Evolutionary conservation across 228 moss, liverwort and hornwort species (phyloP).

Genomic region (Sphagnum fallax): DNA sequence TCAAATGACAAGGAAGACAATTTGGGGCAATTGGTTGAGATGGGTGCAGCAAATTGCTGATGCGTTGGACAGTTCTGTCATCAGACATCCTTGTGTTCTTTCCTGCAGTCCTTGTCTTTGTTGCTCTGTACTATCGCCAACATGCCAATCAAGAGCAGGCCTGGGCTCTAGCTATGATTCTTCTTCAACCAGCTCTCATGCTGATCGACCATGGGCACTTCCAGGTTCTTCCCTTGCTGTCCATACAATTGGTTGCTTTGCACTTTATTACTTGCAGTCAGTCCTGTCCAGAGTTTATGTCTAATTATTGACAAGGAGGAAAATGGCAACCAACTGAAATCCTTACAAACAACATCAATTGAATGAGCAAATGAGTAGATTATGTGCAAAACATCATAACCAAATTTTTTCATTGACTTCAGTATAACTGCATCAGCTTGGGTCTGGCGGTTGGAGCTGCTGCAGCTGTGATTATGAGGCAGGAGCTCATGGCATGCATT

Average conservation of each 20-base stretch:
- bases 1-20: not conserved
- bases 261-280: not conserved
- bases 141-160: conserved; percentile 42
- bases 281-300: not conserved
- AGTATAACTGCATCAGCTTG: conserved; percentile 99
- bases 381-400: no score
- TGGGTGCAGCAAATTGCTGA: conserved; percentile 96
- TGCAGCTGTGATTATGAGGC: conserved; percentile 65
- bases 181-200: conserved; percentile 87
- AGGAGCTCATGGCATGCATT: conserved; percentile 64
- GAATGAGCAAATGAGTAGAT: no score
- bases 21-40: conserved; percentile 38
- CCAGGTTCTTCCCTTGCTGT: conserved; percentile 40
- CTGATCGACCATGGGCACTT: conserved; percentile 98
- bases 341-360: no score
- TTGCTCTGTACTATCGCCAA: conserved; percentile 48
- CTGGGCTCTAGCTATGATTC: conserved; percentile 73
- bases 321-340: no score
- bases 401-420: not conserved
- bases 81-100: conserved; percentile 97
- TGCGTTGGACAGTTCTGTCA: conserved; percentile 99
- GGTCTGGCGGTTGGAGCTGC: conserved; percentile 86
- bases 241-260: not conserved
- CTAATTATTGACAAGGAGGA: no score
- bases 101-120: conserved; percentile 89